Evolutionary conservation across 2,329 filamentous ascomycete genomes (phyloP), one percentile per base, ranked within the genome.

Genomic region (Trichoderma sp.): DNA sequence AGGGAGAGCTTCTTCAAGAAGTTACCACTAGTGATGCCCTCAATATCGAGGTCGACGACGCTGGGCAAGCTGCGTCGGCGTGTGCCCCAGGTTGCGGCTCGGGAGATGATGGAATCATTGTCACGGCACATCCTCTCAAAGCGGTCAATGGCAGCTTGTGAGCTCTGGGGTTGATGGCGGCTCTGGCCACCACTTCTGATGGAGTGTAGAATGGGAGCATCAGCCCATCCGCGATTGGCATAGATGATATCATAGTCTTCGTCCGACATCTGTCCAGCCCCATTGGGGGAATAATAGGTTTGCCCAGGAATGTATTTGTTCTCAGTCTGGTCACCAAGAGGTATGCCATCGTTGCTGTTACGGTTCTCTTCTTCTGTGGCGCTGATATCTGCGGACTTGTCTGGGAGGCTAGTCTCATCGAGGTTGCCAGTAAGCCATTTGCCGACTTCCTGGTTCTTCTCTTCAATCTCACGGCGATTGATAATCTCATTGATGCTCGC

Each of bases 61-160:
- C 86, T 90, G 2, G 90, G 88, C 63, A 92, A 83, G 78, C 91
- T 91, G 71, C 88, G 87, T 55, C 90, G 87, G 7, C 88, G 86
- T 2, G 91, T 93, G 17, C 91, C 91, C 85, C 91, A 90, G 0
- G 91, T 93, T 20, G 91, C 91, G 15, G 89, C 86, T 73, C 88
- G 84, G 2, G 89, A 91, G 11, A 90, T 79, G 12, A 90, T 82
- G 0, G 89, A 91, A 32, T 85, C 86, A 62, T 84, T 89, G 73
- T 90, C 87, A 23, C 82, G 83, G 68, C 82, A 86, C 82, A 87
- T 83, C 12, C 81, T 81, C 74, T 88, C 81, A 68, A 87, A 89
- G 50, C 76, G 82, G 57, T 83, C 82, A 23, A 90, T 90, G 11
- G 88, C 88, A 17, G 81, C 86, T 57, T 87, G 82, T 1, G 88